Evolutionary conservation across 106 monocot genomes (phyloP), one percentile per base, ranked within the genome.

Genomic region (Hemerocallis citrina): DNA sequence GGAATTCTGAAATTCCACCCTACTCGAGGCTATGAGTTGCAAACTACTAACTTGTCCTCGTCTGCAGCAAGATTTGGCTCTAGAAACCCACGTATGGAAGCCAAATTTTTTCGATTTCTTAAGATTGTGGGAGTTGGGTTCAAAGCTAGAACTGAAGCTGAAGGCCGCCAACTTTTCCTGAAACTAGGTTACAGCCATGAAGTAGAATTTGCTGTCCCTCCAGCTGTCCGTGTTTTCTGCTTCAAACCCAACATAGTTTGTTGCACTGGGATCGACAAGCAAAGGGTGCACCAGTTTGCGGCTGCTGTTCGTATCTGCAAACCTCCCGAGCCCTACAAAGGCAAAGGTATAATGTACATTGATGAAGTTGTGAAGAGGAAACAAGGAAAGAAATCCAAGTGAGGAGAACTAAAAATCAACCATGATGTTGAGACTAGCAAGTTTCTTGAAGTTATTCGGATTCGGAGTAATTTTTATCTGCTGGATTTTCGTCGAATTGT

Each of bases 141-240:
- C 72, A 96, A 86, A 72, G 86, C 86, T 6, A 75, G 95, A 55
- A 61, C 84, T 0, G 95, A 96, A 68, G 49, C 75, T 8, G 76
- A 77, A 65, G 90, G 95, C 29, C 75, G 95, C 5, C 73, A 87
- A 37, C 57, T 96, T 55, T 86, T 86, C 47, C 54, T 96, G 55
- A 96, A 90, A 63, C 74, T 96, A 1, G 90, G 95, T 17, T 96
- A 87, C 81, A 86, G 81, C 51, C 95, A 96, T 57, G 95, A 96
- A 72, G 95, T 96, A 5, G 76, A 90, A 52, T 64, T 96, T 19
- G 70, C 79, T 0, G 89, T 86, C 7, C 95, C 90, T 5, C 95
- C 90, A 5, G 84, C 95, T 1, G 86, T 90, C 32, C 82, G 95
- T 1, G 86, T 84, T 0, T 96, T 96, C 67, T 96, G 86, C 62